These are phyloP conservation scores for Trichoderma citrinoviride DNA, from an alignment of 2,329 filamentous ascomycete species.

Conservation along the genomic window DNA sequence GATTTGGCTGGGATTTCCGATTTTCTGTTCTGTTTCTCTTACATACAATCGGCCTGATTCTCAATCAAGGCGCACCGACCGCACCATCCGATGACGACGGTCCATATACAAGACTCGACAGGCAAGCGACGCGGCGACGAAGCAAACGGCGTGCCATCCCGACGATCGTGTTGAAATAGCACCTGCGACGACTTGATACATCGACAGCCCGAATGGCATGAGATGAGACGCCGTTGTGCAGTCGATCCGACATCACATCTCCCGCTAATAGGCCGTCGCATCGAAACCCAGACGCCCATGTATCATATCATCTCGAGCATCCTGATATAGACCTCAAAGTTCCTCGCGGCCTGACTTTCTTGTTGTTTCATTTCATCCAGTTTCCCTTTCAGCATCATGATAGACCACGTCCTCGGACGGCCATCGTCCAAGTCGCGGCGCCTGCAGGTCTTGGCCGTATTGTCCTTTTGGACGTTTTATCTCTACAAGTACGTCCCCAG, in stretches of 20 bases:
- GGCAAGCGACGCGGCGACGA: not conserved
- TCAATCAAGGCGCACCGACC: not conserved
- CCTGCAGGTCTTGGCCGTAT: constrained; percentile 85
- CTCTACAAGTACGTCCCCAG: constrained; percentile 61
- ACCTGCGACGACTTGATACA: not conserved
- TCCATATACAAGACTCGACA: not conserved
- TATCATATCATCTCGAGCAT: not conserved
- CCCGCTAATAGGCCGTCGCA: not conserved
- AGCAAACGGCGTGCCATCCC: not conserved
- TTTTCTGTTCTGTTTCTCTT: not conserved
- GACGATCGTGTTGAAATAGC: not conserved
- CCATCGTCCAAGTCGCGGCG: constrained; percentile 90
- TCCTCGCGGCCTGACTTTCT: not conserved
- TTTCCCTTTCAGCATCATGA: constrained; percentile 40
- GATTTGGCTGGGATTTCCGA: not conserved
- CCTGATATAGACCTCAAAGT: constrained; percentile 9
- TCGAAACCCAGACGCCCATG: constrained; percentile 2
- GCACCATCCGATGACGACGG: not conserved
- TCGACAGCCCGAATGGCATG: not conserved
- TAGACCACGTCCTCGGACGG: constrained; percentile 88
- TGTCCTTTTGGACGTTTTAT: constrained; percentile 89
- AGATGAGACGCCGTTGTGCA: constrained; percentile 2
- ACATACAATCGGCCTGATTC: not conserved
- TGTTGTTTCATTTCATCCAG: not conserved
- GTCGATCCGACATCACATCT: not conserved